Percentiles rank a stretch among this genome's conserved stretches.
Evolutionary conservation across 2,329 filamentous ascomycete species (phyloP).

Genomic region (Claviceps quebecensis): DNA sequence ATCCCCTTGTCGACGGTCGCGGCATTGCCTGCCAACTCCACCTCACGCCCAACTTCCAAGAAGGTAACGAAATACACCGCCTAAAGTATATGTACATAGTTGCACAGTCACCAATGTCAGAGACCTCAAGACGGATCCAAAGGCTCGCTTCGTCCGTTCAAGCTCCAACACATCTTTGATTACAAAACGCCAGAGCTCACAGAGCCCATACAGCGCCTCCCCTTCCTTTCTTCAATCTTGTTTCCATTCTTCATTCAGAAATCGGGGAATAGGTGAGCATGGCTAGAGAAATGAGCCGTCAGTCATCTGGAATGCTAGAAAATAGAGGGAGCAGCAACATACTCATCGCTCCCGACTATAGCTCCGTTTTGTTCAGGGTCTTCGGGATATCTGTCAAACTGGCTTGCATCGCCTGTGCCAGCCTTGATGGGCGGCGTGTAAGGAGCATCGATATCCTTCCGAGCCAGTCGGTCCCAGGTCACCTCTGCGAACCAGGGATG

Average conservation of each 20-base stretch:
- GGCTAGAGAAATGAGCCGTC: conserved; percentile 28
- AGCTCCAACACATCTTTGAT: not conserved
- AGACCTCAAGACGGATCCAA: not conserved
- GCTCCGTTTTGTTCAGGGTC: conserved; percentile 86
- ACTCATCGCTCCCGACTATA: conserved; percentile 64
- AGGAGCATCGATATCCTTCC: conserved; percentile 95
- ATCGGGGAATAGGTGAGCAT: conserved; percentile 61
- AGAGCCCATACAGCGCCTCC: not conserved
- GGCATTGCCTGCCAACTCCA: not conserved
- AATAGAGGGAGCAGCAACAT: conserved; percentile 24
- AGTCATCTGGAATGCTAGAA: conserved; percentile 3
- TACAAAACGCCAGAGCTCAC: not conserved
- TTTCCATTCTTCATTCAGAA: conserved; percentile 35
- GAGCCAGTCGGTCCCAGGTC: conserved; percentile 85
- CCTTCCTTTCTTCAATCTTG: not conserved
- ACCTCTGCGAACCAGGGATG: conserved; percentile 96
- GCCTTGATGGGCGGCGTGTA: conserved; percentile 94
- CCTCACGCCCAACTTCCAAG: not conserved
- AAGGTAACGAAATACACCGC: not conserved
- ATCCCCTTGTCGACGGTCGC: not conserved
- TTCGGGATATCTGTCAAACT: conserved; percentile 96
- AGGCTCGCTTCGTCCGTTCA: not conserved
- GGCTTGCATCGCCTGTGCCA: conserved; percentile 85
- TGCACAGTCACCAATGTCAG: not conserved
- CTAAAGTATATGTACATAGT: not conserved